These are phyloP conservation scores for Pseudogymnoascus sp. DNA, from an alignment of 2,329 filamentous ascomycete genomes.

Conservation along the genomic window DNA sequence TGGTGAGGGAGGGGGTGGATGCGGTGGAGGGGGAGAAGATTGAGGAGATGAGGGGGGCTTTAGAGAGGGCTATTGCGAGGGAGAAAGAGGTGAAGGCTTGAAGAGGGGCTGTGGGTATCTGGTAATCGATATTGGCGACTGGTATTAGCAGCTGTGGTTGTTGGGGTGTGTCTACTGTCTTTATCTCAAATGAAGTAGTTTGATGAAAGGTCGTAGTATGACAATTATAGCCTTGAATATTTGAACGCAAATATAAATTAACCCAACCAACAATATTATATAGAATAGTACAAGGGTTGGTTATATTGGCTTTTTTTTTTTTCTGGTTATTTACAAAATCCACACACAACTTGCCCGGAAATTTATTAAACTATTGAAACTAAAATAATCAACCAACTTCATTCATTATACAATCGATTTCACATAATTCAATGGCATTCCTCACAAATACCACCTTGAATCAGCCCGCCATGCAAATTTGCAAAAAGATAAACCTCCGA, in stretches of 20 bases:
- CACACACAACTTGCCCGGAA: too few species aligned
- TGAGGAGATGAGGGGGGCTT: conserved; percentile 20
- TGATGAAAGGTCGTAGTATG: not conserved
- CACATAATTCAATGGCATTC: not conserved
- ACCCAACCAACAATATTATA: not conserved
- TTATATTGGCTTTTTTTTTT: not conserved
- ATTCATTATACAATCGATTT: not conserved
- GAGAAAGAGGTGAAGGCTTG: not conserved
- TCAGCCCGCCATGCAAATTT: not conserved
- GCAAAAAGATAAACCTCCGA: not conserved
- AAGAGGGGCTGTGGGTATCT: not conserved
- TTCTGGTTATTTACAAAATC: too few species aligned
- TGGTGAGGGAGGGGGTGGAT: conserved; percentile 42
- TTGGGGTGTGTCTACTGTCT: not conserved
- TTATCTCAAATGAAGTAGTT: not conserved
- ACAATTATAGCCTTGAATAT: not conserved
- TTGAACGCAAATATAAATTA: not conserved
- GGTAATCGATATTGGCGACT: not conserved
- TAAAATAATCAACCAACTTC: not conserved
- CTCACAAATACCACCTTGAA: not conserved
- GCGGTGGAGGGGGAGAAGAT: conserved; percentile 42
- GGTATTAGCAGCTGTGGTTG: not conserved
- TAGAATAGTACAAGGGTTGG: not conserved
- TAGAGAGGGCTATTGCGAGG: not conserved
- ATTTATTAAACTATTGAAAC: not conserved